Conservation (phyloP, 805 yeast genomes). For the Wickerhamomyces queroliae region DNA sequence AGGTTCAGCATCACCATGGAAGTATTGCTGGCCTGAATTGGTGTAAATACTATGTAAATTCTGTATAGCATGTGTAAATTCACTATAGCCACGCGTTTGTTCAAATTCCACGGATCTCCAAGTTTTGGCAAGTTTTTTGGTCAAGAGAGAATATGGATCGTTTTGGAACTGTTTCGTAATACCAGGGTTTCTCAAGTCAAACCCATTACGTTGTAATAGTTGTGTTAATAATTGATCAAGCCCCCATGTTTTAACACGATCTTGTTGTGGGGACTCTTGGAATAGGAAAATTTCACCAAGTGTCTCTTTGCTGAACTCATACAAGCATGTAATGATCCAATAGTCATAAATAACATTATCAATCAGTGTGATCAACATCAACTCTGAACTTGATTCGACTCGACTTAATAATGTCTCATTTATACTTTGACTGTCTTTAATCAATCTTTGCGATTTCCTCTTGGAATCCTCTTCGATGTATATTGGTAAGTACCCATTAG, state of each 20-base stretch:
- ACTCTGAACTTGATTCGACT: slow-evolving; percentile 25
- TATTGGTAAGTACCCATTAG: slow-evolving; percentile 46
- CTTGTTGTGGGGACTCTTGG: slow-evolving; percentile 1
- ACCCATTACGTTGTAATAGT: slow-evolving; percentile 27
- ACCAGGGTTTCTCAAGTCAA: slow-evolving; percentile 31
- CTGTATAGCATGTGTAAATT: slow-evolving; percentile 18
- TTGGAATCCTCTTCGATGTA: slow-evolving; percentile 42
- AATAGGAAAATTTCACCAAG: slow-evolving; percentile 20
- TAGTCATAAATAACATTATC: slow-evolving; percentile 46
- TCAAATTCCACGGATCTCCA: slow-evolving; percentile 11
- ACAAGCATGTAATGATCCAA: slow-evolving; percentile 34
- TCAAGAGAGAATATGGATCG: slow-evolving; percentile 2
- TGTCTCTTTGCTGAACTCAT: slow-evolving; percentile 12
- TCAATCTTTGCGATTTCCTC: slow-evolving; percentile 22
- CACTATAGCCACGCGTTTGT: slow-evolving; percentile 13
- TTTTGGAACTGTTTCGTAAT: slow-evolving; percentile 13
- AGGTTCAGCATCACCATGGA: slow-evolving; percentile 12
- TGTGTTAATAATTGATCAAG: slow-evolving; percentile 11
- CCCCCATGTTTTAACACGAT: slow-evolving; percentile 7
- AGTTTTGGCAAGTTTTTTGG: slow-evolving; percentile 4
- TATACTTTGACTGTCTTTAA: slow-evolving; percentile 31
- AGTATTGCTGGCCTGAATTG: slow-evolving; percentile 11
- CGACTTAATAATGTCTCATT: slow-evolving; percentile 30
- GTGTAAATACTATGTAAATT: slow-evolving; percentile 19
- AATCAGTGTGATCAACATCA: slow-evolving; percentile 32